Evolutionary conservation across 2,329 filamentous ascomycete genomes (phyloP).

Genomic region (Alternaria arbusti): DNA sequence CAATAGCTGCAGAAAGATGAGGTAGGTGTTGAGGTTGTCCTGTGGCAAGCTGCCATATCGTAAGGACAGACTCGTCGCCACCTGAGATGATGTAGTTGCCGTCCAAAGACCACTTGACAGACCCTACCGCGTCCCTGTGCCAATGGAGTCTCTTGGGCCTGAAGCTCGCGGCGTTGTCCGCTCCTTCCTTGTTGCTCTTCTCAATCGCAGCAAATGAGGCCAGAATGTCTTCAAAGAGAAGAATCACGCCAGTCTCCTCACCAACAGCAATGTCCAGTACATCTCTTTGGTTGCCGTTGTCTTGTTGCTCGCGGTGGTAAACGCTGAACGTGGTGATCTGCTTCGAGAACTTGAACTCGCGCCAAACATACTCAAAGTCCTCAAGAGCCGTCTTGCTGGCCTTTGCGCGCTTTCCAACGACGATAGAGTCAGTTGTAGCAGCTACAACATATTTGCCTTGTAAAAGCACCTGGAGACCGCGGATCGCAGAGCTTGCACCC

Average conservation of each 20-base stretch:
- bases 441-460: conserved; percentile 66
- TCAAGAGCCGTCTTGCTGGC: conserved; percentile 43
- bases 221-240: conserved; percentile 80
- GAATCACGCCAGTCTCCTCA: conserved; percentile 75
- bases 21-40: conserved; percentile 82
- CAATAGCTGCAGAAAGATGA: conserved; percentile 85
- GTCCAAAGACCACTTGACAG: conserved; percentile 90
- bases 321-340: conserved; percentile 57
- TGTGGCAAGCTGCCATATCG: conserved; percentile 93
- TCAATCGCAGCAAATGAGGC: conserved; percentile 58
- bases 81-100: conserved; percentile 95
- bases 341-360: conserved; percentile 63
- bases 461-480: conserved; percentile 53
- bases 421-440: conserved; percentile 60
- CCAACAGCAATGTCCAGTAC: conserved; percentile 80
- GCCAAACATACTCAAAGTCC: conserved; percentile 58
- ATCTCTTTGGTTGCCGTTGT: conserved; percentile 37
- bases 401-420: conserved; percentile 63
- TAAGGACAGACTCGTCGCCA: conserved; percentile 85
- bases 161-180: conserved; percentile 47
- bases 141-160: conserved; percentile 79
- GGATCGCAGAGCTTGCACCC: conserved; percentile 47
- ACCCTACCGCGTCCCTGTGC: conserved; percentile 84
- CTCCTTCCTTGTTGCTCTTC: conserved; percentile 32
- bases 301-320: conserved; percentile 62